Conservation (phyloP, 305 asterid species). For the Fraxinus ornus region DNA sequence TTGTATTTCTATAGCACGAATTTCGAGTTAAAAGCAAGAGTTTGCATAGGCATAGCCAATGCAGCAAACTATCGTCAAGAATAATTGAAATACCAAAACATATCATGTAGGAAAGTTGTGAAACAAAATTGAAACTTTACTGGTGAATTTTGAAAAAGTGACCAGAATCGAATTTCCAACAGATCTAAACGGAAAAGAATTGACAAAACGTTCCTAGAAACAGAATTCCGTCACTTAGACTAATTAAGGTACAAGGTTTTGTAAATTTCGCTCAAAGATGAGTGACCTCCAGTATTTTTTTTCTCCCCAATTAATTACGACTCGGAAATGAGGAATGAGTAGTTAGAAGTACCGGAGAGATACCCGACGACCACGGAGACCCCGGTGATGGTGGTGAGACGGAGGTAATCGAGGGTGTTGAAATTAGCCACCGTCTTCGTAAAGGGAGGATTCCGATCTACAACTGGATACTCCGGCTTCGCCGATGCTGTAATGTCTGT, state of each 20-base stretch:
- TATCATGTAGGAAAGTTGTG: background rate
- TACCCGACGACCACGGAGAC: constrained; percentile 90
- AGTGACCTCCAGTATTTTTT: background rate
- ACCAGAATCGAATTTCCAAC: background rate
- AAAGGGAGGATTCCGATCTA: constrained; percentile 94
- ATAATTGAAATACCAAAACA: background rate
- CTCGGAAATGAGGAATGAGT: background rate
- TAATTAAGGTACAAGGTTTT: background rate
- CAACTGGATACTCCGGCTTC: constrained; percentile 86
- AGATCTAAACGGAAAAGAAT: background rate
- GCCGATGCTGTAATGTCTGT: constrained; percentile 87
- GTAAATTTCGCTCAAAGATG: background rate
- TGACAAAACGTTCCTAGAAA: background rate
- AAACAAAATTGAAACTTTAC: background rate
- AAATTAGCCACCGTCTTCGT: constrained; percentile 84
- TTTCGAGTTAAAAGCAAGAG: background rate
- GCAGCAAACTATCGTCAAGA: background rate
- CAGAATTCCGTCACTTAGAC: background rate
- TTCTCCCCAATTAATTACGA: background rate
- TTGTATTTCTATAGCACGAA: background rate
- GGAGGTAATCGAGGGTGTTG: constrained; percentile 89
- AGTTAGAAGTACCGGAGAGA: constrained; percentile 60
- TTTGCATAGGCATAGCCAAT: background rate
- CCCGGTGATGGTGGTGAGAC: constrained; percentile 86
- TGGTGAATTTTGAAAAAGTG: background rate